These are phyloP conservation scores for Apiospora kogelbergensis DNA, from an alignment of 2,329 filamentous ascomycete genomes.

Conservation along the genomic window DNA sequence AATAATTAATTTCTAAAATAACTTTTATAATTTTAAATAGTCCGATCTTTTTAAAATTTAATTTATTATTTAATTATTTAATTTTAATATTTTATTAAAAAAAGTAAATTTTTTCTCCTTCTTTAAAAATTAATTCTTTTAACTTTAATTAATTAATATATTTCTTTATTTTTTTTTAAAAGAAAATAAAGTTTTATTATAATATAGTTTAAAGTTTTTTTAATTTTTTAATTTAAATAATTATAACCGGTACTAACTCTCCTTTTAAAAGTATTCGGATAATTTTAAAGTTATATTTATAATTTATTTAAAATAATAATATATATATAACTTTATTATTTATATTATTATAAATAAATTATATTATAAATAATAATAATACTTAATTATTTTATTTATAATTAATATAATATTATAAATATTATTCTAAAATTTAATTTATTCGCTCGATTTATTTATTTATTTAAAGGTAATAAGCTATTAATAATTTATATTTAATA, in stretches of 20 bases:
- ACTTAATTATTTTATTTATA: slow-evolving; percentile 13
- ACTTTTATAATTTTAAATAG: slow-evolving; percentile 2
- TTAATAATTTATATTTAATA: slow-evolving; percentile 2
- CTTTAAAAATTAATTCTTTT: too few relatives aligned
- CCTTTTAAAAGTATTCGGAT: neutral
- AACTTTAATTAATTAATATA: too few relatives aligned
- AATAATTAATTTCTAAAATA: slow-evolving; percentile 7
- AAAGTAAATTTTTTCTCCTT: too few relatives aligned
- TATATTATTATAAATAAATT: too few relatives aligned
- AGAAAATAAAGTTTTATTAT: too few relatives aligned
- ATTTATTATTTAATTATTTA: slow-evolving; percentile 9
- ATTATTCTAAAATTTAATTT: slow-evolving; percentile 14
- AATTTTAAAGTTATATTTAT: neutral
- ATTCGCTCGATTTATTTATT: slow-evolving; percentile 12
- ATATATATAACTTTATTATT: too few relatives aligned
- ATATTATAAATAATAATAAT: too few relatives aligned
- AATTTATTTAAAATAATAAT: too few relatives aligned
- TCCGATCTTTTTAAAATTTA: slow-evolving; percentile 12
- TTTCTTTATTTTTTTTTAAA: too few relatives aligned
- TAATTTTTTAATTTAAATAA: neutral
- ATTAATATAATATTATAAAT: slow-evolving; percentile 14
- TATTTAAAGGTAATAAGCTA: slow-evolving; percentile 12
- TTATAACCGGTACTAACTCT: too few relatives aligned
- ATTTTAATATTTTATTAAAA: slow-evolving; percentile 11
- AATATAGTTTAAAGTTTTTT: too few relatives aligned